Evolutionary conservation across 2,329 filamentous ascomycete genomes (phyloP).

Genomic region (Colletotrichum higginsianum): DNA sequence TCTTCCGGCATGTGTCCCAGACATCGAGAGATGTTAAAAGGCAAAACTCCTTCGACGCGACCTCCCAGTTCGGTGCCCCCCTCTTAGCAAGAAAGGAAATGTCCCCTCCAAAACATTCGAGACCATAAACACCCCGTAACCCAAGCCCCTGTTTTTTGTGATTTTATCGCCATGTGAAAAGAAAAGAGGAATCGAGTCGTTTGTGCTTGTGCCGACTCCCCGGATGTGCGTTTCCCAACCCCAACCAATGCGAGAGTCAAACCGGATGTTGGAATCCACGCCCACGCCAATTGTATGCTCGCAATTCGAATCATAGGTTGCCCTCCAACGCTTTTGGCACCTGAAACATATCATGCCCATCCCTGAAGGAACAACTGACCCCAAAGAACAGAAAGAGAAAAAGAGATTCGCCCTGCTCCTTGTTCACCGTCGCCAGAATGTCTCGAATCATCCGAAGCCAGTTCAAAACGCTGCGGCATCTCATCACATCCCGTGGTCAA

Average conservation of each 20-base stretch:
- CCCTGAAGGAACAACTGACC: slow-evolving; percentile 30
- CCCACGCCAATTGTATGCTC: slow-evolving; percentile 42
- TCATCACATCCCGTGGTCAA: slow-evolving; percentile 26
- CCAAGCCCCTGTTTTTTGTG: slow-evolving; percentile 41
- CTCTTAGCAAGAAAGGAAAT: slow-evolving; percentile 18
- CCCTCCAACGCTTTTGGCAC: slow-evolving; percentile 41
- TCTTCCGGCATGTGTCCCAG: slow-evolving; percentile 2
- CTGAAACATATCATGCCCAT: slow-evolving; percentile 32
- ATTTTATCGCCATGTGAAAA: slow-evolving; percentile 39
- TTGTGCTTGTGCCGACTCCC: slow-evolving; percentile 37
- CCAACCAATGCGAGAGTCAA: slow-evolving; percentile 41
- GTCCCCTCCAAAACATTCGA: background rate
- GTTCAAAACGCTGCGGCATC: slow-evolving; percentile 34
- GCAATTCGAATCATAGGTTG: slow-evolving; percentile 40
- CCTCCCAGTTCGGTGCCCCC: slow-evolving; percentile 14
- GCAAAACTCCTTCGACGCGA: slow-evolving; percentile 35
- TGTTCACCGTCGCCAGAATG: slow-evolving; percentile 38
- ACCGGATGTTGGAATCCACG: slow-evolving; percentile 39
- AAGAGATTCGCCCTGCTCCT: slow-evolving; percentile 34
- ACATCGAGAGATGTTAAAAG: slow-evolving; percentile 12
- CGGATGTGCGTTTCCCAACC: slow-evolving; percentile 41
- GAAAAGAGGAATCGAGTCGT: slow-evolving; percentile 28
- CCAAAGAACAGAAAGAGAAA: slow-evolving; percentile 19
- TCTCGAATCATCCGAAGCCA: slow-evolving; percentile 34
- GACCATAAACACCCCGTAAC: slow-evolving; percentile 35